Percentiles rank a stretch among this genome's conserved stretches.
These are phyloP conservation scores for Besnoitia besnoiti DNA, from an alignment of 169 alveolate genomes.

Conservation along the genomic window DNA sequence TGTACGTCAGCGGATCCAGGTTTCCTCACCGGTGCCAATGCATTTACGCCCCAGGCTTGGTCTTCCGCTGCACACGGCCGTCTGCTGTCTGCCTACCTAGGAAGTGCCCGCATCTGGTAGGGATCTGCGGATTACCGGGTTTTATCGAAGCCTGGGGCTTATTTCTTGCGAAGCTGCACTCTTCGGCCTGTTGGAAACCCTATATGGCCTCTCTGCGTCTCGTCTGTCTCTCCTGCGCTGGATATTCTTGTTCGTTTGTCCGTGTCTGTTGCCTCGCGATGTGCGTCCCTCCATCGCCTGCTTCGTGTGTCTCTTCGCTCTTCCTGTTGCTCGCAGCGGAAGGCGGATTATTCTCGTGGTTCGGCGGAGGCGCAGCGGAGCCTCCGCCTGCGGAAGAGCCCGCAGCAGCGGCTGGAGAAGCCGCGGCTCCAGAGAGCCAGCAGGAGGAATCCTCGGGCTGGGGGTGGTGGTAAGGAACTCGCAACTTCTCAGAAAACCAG, in stretches of 20 bases:
- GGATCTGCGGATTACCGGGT: no score
- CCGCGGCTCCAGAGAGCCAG: neutral
- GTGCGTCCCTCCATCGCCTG: neutral
- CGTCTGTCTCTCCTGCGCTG: no score
- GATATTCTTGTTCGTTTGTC: neutral
- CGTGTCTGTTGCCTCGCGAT: neutral
- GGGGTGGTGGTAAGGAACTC: constrained; percentile 9
- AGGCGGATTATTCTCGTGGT: constrained; percentile 22
- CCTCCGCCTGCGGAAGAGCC: neutral
- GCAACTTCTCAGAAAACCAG: neutral
- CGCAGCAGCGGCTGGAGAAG: neutral
- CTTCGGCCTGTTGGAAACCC: no score
- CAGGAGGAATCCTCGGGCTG: neutral
- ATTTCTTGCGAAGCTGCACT: no score
- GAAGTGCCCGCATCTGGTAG: no score
- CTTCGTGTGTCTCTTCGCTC: neutral
- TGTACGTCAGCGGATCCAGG: no score
- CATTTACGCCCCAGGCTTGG: no score
- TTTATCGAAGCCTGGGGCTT: no score
- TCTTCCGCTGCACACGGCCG: no score
- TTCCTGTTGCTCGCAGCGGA: neutral
- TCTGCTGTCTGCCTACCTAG: no score
- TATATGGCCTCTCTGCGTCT: neutral
- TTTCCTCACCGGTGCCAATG: no score
- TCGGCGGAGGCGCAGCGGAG: constrained; percentile 3